Base-by-base conservation (phyloP, 441 rosid species). In the Adansonia gregorii region DNA sequence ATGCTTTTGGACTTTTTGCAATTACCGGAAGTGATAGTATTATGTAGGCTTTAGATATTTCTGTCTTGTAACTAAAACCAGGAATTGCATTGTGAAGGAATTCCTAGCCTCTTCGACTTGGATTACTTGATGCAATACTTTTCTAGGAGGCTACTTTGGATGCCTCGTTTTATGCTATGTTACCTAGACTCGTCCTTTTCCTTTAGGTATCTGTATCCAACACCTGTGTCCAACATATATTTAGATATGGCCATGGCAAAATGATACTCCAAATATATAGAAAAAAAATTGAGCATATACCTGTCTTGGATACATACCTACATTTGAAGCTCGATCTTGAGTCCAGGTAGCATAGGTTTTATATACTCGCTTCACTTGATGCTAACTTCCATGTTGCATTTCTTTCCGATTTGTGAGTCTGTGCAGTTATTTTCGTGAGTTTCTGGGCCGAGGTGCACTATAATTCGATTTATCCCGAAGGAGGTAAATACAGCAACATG, bases 381-480 rank as follows among this genome's bases (percentile, higher is more conserved):
- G 48, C 41, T 46, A 10, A 10, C 64, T 24, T 43, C 4, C 12
- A 65, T 58, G 8, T 55, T 20, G 11, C 56, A 55, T 76, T 27
- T 27, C 11, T 68, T 55, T 15, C 45, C 63, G 49, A 46, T 73
- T 79, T 77, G 75, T 22, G 55, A 76, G 66, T 58, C n/a, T 76
- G 1, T 78, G 81, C 93, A 91, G 98, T 92, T 73, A 90, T 97
- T 78, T 94, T 86, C 84, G 85, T 97, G 87, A 97, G 98, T 85
- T 97, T 97, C 74, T 97, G 98, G 98, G 98, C 98, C 4, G 98
- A 94, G 85, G 99, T 94, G 82, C 99, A 93, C 84, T 94, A 97
- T 87, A 97, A 97, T 78, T 94, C 99, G 19, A 90, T 94, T 12
- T 93, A 92, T 82, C 96, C 96, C 5, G 89, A 86, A 86, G 99